Evolutionary conservation across 2,329 filamentous ascomycete genomes (phyloP).

Genomic region (Aspergillus sp.): DNA sequence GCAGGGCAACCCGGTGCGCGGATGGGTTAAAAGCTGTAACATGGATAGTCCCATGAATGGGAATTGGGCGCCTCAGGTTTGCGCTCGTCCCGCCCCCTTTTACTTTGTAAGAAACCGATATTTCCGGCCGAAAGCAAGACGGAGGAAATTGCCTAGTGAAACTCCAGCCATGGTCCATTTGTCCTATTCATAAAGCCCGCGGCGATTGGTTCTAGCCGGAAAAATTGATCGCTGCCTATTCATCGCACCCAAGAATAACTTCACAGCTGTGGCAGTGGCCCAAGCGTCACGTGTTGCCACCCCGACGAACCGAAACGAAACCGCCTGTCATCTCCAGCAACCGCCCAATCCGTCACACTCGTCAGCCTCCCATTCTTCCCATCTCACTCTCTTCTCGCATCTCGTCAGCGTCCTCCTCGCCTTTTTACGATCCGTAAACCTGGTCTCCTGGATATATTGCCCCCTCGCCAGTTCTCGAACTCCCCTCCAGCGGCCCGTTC

Average conservation of each 20-base stretch:
- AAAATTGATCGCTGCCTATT: conserved; percentile 12
- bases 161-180: not conserved
- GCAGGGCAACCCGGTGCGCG: not conserved
- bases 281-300: conserved; percentile 24
- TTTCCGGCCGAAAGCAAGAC: not conserved
- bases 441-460: not conserved
- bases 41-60: not conserved
- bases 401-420: conserved; percentile 10
- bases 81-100: not conserved
- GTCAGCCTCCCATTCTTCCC: conserved; percentile 23
- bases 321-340: conserved; percentile 25
- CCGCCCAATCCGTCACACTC: conserved; percentile 26
- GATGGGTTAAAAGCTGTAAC: not conserved
- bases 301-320: conserved; percentile 28
- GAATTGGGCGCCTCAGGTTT: not conserved
- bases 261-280: conserved; percentile 7
- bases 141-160: too few species aligned
- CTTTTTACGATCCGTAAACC: not conserved
- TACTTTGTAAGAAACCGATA: not conserved
- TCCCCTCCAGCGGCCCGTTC: conserved; percentile 5
- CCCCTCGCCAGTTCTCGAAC: not conserved
- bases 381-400: conserved; percentile 6
- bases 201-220: conserved; percentile 3
- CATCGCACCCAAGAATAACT: conserved; percentile 8
- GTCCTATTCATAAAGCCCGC: conserved; percentile 1